Percentiles rank a stretch among this genome's conserved stretches.
These are phyloP conservation scores for Rhexocercosporidium sp. DNA, from an alignment of 2,329 filamentous ascomycete genomes.

Conservation along the genomic window DNA sequence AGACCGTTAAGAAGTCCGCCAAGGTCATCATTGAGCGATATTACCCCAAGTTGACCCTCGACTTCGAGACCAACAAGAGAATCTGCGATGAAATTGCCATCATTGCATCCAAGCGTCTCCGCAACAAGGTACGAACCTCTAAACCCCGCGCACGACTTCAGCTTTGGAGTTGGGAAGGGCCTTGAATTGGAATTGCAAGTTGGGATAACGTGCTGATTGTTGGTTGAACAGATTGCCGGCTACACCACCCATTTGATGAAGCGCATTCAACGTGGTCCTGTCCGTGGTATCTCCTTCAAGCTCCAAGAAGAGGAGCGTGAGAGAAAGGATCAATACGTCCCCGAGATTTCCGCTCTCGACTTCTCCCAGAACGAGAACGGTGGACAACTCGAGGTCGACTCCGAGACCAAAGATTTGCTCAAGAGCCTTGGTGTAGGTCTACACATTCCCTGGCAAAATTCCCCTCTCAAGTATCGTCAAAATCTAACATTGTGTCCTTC, in stretches of 20 bases:
- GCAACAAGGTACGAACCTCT: constrained; percentile 81
- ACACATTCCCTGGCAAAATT: background rate
- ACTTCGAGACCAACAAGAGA: constrained; percentile 99
- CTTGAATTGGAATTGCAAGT: background rate
- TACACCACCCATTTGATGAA: constrained; percentile 99
- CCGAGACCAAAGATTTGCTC: constrained; percentile 98
- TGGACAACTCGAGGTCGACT: constrained; percentile 85
- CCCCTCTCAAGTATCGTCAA: constrained; percentile 4
- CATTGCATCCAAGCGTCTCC: constrained; percentile 97
- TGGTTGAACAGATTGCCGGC: constrained; percentile 76
- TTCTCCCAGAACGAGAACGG: constrained; percentile 95
- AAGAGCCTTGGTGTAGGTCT: constrained; percentile 96
- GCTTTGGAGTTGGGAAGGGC: background rate
- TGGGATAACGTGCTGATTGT: background rate
- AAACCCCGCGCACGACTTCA: background rate
- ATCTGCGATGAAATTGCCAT: constrained; percentile 99
- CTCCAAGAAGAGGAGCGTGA: constrained; percentile 99
- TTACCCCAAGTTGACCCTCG: constrained; percentile 96
- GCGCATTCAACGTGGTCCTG: constrained; percentile 98
- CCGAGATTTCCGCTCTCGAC: constrained; percentile 98
- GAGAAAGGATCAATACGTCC: constrained; percentile 99
- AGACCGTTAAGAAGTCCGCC: constrained; percentile 62
- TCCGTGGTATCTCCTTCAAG: constrained; percentile 99
- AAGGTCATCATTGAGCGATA: constrained; percentile 99
- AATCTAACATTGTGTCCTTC: constrained; percentile 41